Evolutionary conservation across 257 asterid genomes (phyloP).

Genomic region (Nicotiana sylvestris): DNA sequence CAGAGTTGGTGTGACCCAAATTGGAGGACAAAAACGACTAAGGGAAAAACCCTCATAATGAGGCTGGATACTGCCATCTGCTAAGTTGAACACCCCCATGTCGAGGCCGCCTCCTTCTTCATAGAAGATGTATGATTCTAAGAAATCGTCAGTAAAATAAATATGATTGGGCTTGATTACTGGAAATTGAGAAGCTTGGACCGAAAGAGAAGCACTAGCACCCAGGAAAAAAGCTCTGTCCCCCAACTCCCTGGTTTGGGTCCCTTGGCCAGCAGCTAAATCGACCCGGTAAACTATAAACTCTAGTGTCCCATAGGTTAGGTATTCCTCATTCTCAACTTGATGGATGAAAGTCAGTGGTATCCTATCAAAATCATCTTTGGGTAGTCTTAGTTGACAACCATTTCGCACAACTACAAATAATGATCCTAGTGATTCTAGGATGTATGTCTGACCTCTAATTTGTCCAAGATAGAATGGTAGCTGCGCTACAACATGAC

Average conservation of each 20-base stretch:
- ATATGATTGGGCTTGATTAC: too few relatives aligned
- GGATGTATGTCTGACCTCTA: not conserved
- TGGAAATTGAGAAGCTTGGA: not conserved
- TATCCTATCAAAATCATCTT: not conserved
- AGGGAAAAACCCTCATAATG: too few relatives aligned
- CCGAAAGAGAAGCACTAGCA: not conserved
- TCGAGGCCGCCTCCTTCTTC: too few relatives aligned
- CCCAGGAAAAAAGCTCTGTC: not conserved
- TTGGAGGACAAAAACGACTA: too few relatives aligned
- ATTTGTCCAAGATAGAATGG: not conserved
- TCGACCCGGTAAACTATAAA: not conserved
- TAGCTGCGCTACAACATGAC: not conserved
- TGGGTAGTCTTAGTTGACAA: not conserved
- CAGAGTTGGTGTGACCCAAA: too few relatives aligned
- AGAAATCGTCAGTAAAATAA: too few relatives aligned
- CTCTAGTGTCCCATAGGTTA: not conserved
- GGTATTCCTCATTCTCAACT: not conserved
- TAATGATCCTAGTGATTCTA: not conserved
- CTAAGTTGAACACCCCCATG: too few relatives aligned
- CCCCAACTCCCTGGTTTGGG: not conserved
- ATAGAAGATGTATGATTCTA: too few relatives aligned
- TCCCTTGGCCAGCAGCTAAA: not conserved
- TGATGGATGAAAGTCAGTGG: not conserved
- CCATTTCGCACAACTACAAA: not conserved
- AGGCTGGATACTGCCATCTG: too few relatives aligned